Evolutionary conservation across 495 filamentous ascomycete species (phyloP), one percentile per base, ranked within the genome.

Genomic region (Lepidopterella palustris): DNA sequence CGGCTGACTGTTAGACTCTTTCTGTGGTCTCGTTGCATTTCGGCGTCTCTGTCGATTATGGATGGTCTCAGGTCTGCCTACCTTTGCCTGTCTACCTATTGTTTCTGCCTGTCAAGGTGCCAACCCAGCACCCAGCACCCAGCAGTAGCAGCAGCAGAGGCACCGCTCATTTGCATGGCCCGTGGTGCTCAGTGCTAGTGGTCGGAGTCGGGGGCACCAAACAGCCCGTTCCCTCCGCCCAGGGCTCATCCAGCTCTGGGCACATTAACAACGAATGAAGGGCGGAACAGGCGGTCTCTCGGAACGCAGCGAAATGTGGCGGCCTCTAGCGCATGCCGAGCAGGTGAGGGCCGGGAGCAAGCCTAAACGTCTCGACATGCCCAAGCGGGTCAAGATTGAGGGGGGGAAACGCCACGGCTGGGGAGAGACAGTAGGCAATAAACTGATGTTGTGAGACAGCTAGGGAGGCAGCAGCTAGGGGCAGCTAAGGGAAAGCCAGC

Each of bases 361-460:
- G 63, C 56, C 60, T 28, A 66, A 63, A 62, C 63, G 63, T 66
- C 58, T 56, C 51, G 58, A 64, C 49, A 59, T 31, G 26, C 39
- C 59, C 45, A 49, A 49, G 47, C 47, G 47, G 47, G 47, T 1
- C 20, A 24, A 24, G 47, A 25, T 50, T 50, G 47, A 50, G 47
- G 47, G 47, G 45, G 45, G 21, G 18, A 47, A 47, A 18, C 42
- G 42, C 42, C 42, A 47, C 42, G 42, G 42, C 42, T 15, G 42
- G 42, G 31, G 31, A 35, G 31, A 6, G 13, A 13, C 31, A 35
- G 31, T 13, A 42, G 35, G 18, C 35, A 42, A 18, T 21, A 13
- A 50, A 10, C 47, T 50, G 13, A 18, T 40, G 35, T 40, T n/a
- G 24, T 50, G 47, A 50, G 47, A 50, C 47, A 50, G 35, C 18